Conservation (phyloP, 192 early-diverging fungal genomes). For the Bifiguratus adelaidae region DNA sequence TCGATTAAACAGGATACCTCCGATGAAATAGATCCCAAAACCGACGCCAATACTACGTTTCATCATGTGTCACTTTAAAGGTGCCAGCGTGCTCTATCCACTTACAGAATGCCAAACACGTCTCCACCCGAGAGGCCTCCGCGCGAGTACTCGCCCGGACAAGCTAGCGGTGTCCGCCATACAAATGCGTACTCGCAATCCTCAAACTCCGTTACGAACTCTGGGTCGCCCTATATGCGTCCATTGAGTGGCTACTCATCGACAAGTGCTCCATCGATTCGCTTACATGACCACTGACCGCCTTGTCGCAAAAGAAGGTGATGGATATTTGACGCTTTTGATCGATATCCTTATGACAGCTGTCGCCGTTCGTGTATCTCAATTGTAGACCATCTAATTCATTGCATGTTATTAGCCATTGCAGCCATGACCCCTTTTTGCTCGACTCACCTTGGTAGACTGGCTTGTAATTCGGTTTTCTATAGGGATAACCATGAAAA, state of each 20-base stretch:
- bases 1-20: conserved; percentile 37
- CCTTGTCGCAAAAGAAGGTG: conserved; percentile 22
- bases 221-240: conserved; percentile 15
- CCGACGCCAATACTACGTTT: background rate
- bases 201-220: conserved; percentile 25
- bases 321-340: conserved; percentile 16
- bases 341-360: conserved; percentile 11
- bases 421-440: too few species aligned
- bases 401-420: too few species aligned
- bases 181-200: conserved; percentile 37
- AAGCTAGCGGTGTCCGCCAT: conserved; percentile 34
- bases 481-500: conserved; percentile 20
- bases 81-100: background rate
- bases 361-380: conserved; percentile 25
- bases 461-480: too few species aligned
- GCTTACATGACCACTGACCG: conserved; percentile 1
- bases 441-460: too few species aligned
- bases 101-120: background rate
- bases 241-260: background rate
- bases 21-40: conserved; percentile 29
- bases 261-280: background rate
- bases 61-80: background rate
- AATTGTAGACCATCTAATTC: conserved; percentile 19
- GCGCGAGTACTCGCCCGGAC: conserved; percentile 5
- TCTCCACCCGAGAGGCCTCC: background rate